Base-by-base conservation (phyloP, 345 rosid species). In the Psidium friedrichsthalianum region DNA sequence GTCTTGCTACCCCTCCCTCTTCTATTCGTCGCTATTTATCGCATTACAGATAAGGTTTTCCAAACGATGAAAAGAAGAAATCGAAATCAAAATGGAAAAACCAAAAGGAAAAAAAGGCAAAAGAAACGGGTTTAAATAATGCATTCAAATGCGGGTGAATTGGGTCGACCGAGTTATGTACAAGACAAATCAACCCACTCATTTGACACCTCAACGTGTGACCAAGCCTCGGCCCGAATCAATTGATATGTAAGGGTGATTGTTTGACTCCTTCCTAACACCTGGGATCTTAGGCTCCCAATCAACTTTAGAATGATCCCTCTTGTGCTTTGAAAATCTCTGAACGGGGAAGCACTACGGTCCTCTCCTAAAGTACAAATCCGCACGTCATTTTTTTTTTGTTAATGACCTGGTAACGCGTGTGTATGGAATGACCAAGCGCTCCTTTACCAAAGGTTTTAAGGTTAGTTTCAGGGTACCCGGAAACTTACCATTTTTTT, bases 51-150 rank as follows among this genome's bases (percentile, higher is more conserved):
- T 61, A 7, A 6, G 74, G 42, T 18, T 15, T 6, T 14, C 21
- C 74, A 15, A 61, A 61, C 15, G 21, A 61, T 18, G 16, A 29
- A 29, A 61, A 29, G 76, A 61, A 29, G 9, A 15, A 10, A 36
- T 61, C 29, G 22, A 29, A 61, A 61, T 61, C 21, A 29, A 29
- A 29, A 61, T 15, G 76, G 21, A 3, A 7, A 29, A 29, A 61
- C 16, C 6, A 0, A 25, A 11, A 56, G 6, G 11, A 20, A 25
- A 10, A 58, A 27, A 3, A 4, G 1, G 1, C n/a, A 6, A 61
- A 15, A 29, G 0, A 7, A 61, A 15, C 0, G 22, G 42, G 9
- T 40, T 29, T 61, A 36, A 15, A 29, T 61, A 7, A 15, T 14
- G 0, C 36, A 11, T 29, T 61, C 16, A 61, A 29, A 61, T 61